Evolutionary conservation across 2,329 filamentous ascomycete genomes (phyloP), one percentile per base, ranked within the genome.

Genomic region (Ascosphaera pollenicola): DNA sequence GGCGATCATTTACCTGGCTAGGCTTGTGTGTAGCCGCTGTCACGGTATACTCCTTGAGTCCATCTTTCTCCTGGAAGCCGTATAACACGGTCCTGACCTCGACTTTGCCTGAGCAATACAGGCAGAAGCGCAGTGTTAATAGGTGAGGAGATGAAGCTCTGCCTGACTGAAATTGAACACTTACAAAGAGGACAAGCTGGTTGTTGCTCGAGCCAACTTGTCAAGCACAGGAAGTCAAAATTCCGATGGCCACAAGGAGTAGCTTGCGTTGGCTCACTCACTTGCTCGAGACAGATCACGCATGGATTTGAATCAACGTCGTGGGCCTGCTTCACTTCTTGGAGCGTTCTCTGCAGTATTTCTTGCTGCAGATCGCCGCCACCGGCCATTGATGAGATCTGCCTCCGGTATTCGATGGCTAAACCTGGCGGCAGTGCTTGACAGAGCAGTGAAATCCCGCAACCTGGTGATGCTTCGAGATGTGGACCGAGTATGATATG

Each of bases 201-300:
- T 8, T 70, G 69, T 45, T 78, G 65, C 47, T 83, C 68, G 3
- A 92, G 63, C 85, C 87, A 94, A 57, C 69, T 84, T 17, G 76
- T 59, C 4, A 93, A 68, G 55, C 85, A 95, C 10, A 82, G 55
- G 51, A 84, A 91, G 62, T 94, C 84, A 54, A 91, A 93, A 47
- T 75, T 73, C 41, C 64, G 60, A 61, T 95, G 85, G 34, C 70
- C 68, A 62, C 85, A 95, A 6, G 85, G 84, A 16, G 68, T 61
- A 6, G 80, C 71, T 38, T 76, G 64, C 45, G 79, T 83, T 39
- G 70, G 60, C 49, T 89, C 80, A 8, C 73, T 71, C 50, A 93
- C 65, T 39, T 61, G 52, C 41, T 87, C 79, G 43, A 94, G 73
- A 56, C 85, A 95, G 55, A 95, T 89, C 45, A 91, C 82, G 56